Percentiles rank a stretch among this genome's conserved stretches.
phyloP scores from a whole-genome alignment of 2,329 filamentous ascomycete genomes.

The Penicillium thymicola region DNA sequence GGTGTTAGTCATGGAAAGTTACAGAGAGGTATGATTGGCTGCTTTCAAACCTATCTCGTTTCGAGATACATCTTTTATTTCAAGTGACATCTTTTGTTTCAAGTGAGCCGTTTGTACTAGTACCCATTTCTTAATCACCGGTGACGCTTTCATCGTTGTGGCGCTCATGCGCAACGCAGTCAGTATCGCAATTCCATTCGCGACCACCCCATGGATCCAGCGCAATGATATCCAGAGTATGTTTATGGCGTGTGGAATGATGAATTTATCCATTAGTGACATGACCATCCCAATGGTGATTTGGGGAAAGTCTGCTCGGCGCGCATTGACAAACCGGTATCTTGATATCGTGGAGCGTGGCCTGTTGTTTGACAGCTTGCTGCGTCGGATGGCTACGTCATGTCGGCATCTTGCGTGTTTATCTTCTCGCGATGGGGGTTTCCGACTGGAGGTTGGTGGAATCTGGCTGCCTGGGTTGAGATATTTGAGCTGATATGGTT shows the following conservation, averaged over 20 bases:
- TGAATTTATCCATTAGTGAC: slow-evolving; percentile 20
- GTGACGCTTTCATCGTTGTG: slow-evolving; percentile 30
- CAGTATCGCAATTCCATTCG: slow-evolving; percentile 33
- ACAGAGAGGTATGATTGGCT: slow-evolving; percentile 30
- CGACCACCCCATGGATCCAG: slow-evolving; percentile 29
- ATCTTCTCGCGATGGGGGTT: no score
- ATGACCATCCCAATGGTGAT: slow-evolving; percentile 22
- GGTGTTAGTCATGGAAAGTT: slow-evolving; percentile 28
- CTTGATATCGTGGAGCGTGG: slow-evolving; percentile 11
- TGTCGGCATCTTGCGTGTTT: no score
- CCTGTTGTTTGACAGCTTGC: background rate
- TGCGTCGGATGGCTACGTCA: background rate
- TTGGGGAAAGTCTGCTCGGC: slow-evolving; percentile 23
- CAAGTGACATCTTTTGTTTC: background rate
- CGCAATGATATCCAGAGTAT: slow-evolving; percentile 24
- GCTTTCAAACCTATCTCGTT: background rate
- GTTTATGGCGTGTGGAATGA: slow-evolving; percentile 27
- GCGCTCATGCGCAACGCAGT: slow-evolving; percentile 33
- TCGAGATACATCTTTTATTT: background rate
- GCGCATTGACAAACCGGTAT: slow-evolving; percentile 12
- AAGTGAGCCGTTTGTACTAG: background rate
- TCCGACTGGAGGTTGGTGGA: background rate
- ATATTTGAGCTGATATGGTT: background rate
- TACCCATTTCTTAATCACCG: slow-evolving; percentile 15
- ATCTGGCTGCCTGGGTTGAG: background rate